A percentile compares a stretch with the other conserved stretches of the same genome.
Evolutionary conservation across 148 eudicot species (phyloP).

Genomic region (Drosera capensis): DNA sequence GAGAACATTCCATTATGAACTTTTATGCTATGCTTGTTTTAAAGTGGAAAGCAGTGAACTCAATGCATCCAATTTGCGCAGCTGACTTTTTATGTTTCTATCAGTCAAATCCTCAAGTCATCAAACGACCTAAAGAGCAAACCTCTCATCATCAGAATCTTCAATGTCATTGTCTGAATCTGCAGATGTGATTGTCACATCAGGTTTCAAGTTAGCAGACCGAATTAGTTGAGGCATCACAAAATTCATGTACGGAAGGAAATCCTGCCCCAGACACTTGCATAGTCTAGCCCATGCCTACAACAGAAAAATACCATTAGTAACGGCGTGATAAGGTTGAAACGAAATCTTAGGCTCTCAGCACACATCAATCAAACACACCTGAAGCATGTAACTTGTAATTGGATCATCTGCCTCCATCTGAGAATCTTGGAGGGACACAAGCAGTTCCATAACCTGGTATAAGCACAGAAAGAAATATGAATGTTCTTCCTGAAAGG

Average conservation of each 20-base stretch:
- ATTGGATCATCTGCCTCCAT: conserved; percentile 96
- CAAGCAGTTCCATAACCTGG: conserved; percentile 97
- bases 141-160: conserved; percentile 98
- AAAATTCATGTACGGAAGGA: conserved; percentile 90
- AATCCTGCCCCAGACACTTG: conserved; percentile 99
- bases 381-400: conserved; percentile 95
- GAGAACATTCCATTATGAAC: too few relatives aligned
- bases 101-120: too few relatives aligned
- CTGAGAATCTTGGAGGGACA: conserved; percentile 93
- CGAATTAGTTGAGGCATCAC: conserved; percentile 95
- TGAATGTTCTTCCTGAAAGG: not conserved
- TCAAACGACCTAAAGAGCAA: conserved; percentile 1
- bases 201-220: conserved; percentile 97
- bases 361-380: conserved; percentile 10
- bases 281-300: conserved; percentile 99
- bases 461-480: conserved; percentile 6
- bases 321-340: not conserved
- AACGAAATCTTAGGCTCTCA: not conserved
- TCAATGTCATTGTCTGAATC: conserved; percentile 85
- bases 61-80: too few relatives aligned
- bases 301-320: conserved; percentile 7
- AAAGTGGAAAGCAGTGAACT: too few relatives aligned
- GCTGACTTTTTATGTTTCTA: too few relatives aligned
- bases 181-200: conserved; percentile 84
- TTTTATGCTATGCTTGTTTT: too few relatives aligned